Base-by-base conservation (phyloP, 257 asterid genomes). In the Solanum verrucosum region DNA sequence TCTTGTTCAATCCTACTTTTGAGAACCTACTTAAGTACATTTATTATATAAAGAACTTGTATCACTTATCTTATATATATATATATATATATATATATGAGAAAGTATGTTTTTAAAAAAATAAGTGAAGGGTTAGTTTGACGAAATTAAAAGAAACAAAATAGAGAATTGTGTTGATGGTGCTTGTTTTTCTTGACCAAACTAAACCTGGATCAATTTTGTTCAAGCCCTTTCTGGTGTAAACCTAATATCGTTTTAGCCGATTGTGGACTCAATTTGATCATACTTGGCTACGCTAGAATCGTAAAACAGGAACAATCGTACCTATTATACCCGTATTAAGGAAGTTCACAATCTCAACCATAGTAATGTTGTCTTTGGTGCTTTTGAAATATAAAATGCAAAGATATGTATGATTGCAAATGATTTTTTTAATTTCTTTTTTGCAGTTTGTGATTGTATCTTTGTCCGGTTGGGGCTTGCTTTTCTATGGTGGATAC, bases 381-480 rank as follows among this genome's bases (percentile, higher is more conserved):
- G 67, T 27, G 86, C 18, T 29, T 46, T 79, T 44, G 65, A 34
- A 79, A 27, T 25, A 13, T 42, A 79, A 31, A 49, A 31, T 18
- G 86, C 70, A 16, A 44, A 79, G 23, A 16, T 12, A 38, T 38
- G 13, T 77, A 77, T 77, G 34, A 11, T 82, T 82, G 71, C 70
- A 82, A 81, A 49, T 82, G 18, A 82, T 82, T 1, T 91, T 92
- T 56, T 56, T 6, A 12, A 44, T 44, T 46, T 46, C 1, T 56
- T 7, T 56, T 89, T 85, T 90, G 92, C 92, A 95, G 99, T 93
- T 96, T 90, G 99, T 96, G 89, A 92, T 96, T 84, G 96, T 93
- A 79, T 96, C 98, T 89, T 90, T 94, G 90, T 23, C 97, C 38
- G 99, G 98, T 78, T 96, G 98, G 98, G 95, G 95, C 68, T 88